Conservation (phyloP, 176 grass and related monocot species). For the Metroxylon sagu region DNA sequence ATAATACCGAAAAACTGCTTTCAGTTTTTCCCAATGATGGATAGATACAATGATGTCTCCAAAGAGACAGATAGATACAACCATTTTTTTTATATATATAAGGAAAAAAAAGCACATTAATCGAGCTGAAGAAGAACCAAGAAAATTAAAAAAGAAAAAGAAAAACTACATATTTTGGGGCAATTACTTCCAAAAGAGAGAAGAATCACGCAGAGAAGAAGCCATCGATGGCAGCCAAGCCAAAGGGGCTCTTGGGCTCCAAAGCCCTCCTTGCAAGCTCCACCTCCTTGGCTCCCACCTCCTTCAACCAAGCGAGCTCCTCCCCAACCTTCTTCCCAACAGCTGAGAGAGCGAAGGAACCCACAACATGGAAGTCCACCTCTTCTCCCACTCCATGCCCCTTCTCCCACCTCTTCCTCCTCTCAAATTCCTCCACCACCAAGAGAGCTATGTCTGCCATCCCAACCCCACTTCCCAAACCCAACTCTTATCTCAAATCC, state of each 20-base stretch:
- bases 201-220: slow-evolving; percentile 56
- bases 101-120: too few species aligned
- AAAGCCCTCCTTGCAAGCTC: not conserved
- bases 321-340: slow-evolving; percentile 26
- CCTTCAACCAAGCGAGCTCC: slow-evolving; percentile 22
- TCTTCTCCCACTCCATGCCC: slow-evolving; percentile 23
- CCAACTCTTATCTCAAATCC: too few species aligned
- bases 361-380: slow-evolving; percentile 33
- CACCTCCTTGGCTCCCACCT: slow-evolving; percentile 4
- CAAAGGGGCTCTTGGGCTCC: slow-evolving; percentile 33
- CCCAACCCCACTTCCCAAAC: too few species aligned
- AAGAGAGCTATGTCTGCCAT: slow-evolving; percentile 77
- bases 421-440: slow-evolving; percentile 75
- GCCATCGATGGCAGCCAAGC: slow-evolving; percentile 33
- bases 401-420: slow-evolving; percentile 32
- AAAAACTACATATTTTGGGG: too few species aligned
- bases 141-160: too few species aligned
- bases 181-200: too few species aligned
- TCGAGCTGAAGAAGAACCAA: too few species aligned
- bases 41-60: too few species aligned
- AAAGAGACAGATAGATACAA: too few species aligned
- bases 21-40: too few species aligned
- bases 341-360: slow-evolving; percentile 11
- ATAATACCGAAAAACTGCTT: too few species aligned
- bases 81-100: too few species aligned